Evolutionary conservation across 305 asterid species (phyloP).

Genomic region (Fraxinus nigra): DNA sequence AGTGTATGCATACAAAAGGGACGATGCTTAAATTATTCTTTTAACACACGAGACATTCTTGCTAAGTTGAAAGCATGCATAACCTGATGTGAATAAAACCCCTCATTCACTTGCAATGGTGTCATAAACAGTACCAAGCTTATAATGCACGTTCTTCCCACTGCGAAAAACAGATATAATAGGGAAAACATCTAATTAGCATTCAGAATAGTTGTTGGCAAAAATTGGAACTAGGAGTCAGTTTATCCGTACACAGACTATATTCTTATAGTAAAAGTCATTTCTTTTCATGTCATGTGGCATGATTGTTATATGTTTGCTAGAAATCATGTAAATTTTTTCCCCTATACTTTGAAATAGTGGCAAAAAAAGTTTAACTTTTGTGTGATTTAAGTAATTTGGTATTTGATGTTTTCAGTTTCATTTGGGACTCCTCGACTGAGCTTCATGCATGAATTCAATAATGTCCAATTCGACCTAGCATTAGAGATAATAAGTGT

Average conservation of each 20-base stretch:
- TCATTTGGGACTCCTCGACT: not conserved
- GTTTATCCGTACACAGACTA: not conserved
- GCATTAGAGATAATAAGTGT: not conserved
- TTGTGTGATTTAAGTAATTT: not conserved
- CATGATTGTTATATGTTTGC: not conserved
- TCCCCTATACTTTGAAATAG: not conserved
- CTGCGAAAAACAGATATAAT: not conserved
- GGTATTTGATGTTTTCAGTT: constrained; percentile 17
- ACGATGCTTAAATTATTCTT: not conserved
- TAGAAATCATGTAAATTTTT: not conserved
- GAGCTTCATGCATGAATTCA: constrained; percentile 10
- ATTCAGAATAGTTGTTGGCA: not conserved
- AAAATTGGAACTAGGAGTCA: not conserved
- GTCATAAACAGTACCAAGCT: not conserved
- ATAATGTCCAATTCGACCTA: not conserved
- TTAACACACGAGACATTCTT: not conserved
- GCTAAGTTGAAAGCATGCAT: not conserved
- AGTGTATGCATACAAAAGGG: not conserved
- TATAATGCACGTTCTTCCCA: not conserved
- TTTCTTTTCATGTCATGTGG: not conserved
- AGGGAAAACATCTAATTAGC: not conserved
- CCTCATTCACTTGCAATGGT: not conserved
- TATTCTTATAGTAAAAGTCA: not conserved
- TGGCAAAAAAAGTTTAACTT: not conserved
- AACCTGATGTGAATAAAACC: not conserved